phyloP scores from a whole-genome alignment of 805 yeast species.

The Kazachstania africana region DNA sequence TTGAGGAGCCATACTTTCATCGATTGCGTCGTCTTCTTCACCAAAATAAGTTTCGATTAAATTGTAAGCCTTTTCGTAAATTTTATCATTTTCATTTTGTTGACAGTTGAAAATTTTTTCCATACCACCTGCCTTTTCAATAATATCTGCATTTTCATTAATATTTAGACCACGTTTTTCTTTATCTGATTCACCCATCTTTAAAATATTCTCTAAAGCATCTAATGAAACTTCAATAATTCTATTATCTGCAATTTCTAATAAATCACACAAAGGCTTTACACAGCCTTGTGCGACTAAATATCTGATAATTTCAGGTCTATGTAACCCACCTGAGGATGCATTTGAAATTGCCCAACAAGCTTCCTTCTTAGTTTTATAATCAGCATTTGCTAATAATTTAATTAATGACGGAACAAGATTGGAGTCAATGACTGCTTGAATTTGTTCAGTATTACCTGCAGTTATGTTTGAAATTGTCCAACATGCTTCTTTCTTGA shows the following conservation, averaged over 20 bases:
- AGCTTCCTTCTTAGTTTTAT: slow-evolving; percentile 95
- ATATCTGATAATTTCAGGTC: slow-evolving; percentile 89
- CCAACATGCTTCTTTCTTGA: slow-evolving; percentile 98
- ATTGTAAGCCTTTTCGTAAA: slow-evolving; percentile 80
- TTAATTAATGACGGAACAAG: slow-evolving; percentile 84
- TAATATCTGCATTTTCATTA: slow-evolving; percentile 81
- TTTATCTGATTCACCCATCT: slow-evolving; percentile 88
- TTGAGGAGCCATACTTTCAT: slow-evolving; percentile 67
- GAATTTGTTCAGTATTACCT: slow-evolving; percentile 90
- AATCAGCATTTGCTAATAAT: slow-evolving; percentile 71
- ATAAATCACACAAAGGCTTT: slow-evolving; percentile 89
- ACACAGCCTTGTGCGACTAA: slow-evolving; percentile 92
- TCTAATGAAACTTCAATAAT: slow-evolving; percentile 92
- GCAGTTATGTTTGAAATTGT: slow-evolving; percentile 97
- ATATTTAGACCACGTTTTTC: slow-evolving; percentile 56
- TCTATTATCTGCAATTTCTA: slow-evolving; percentile 78
- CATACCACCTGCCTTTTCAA: slow-evolving; percentile 98
- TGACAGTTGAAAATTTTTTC: slow-evolving; percentile 93
- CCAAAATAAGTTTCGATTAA: slow-evolving; percentile 87
- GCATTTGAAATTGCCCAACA: slow-evolving; percentile 99
- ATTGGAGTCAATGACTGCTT: slow-evolving; percentile 91
- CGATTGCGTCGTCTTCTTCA: slow-evolving; percentile 65
- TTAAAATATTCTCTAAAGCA: slow-evolving; percentile 85
- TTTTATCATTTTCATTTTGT: slow-evolving; percentile 79
- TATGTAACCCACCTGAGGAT: slow-evolving; percentile 84